A percentile compares a stretch with the other conserved stretches of the same genome.
Conservation (phyloP, 306 rosid genomes). For the Vigna angularis region DNA sequence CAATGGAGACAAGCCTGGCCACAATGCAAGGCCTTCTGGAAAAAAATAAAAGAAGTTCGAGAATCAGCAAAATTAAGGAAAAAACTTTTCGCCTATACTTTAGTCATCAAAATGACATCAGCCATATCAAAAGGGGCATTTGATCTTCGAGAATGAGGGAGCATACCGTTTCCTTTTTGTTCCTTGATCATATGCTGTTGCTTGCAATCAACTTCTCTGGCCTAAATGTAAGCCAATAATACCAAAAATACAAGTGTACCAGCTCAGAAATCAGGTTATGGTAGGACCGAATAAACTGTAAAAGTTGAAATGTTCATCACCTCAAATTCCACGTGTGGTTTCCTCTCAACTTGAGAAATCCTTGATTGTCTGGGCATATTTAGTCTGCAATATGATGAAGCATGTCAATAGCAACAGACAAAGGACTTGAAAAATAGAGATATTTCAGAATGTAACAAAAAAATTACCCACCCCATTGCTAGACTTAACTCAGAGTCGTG, state of each 20-base stretch:
- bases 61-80: conserved; percentile 24
- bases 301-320: conserved; percentile 48
- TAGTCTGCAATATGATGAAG: conserved; percentile 46
- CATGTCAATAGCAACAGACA: not conserved
- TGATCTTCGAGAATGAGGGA: conserved; percentile 7
- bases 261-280: not conserved
- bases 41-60: conserved; percentile 28
- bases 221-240: conserved; percentile 49
- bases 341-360: conserved; percentile 44
- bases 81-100: conserved; percentile 19
- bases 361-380: conserved; percentile 46
- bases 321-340: conserved; percentile 47
- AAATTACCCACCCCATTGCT: conserved; percentile 65
- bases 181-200: conserved; percentile 48
- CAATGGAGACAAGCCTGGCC: conserved; percentile 50
- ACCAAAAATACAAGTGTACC: conserved; percentile 25
- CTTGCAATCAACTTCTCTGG: conserved; percentile 33
- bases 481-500: conserved; percentile 47
- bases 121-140: conserved; percentile 25
- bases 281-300: not conserved
- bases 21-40: conserved; percentile 49
- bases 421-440: conserved; percentile 6
- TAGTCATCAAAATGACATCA: conserved; percentile 24
- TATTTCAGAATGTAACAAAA: conserved; percentile 7
- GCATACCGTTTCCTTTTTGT: conserved; percentile 55